These are phyloP conservation scores for Lactifluus echinatus DNA, from an alignment of 768 basidiomycete species.

Conservation along the genomic window DNA sequence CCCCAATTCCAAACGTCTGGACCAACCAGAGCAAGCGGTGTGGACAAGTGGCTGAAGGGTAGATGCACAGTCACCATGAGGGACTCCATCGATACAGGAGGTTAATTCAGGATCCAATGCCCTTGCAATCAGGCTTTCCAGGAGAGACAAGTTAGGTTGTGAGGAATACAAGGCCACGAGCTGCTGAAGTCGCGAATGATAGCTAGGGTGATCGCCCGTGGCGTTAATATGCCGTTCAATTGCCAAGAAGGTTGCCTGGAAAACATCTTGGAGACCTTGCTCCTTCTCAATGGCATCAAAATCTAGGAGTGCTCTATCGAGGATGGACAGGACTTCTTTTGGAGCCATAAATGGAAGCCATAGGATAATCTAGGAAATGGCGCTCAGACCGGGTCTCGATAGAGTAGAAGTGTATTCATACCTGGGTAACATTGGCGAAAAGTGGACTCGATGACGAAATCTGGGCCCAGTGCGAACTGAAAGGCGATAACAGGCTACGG, in stretches of 20 bases:
- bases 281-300: not conserved
- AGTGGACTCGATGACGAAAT: not conserved
- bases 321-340: constrained; percentile 33
- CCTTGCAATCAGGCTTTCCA: constrained; percentile 12
- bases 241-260: constrained; percentile 2
- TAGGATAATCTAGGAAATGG: constrained; percentile 22
- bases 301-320: constrained; percentile 30
- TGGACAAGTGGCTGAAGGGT: constrained; percentile 7
- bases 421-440: not conserved
- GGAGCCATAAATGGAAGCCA: constrained; percentile 53
- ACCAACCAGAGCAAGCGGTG: constrained; percentile 9
- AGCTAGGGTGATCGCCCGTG: not conserved
- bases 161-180: constrained; percentile 9
- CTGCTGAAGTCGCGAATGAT: constrained; percentile 9
- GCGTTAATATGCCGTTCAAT: constrained; percentile 8
- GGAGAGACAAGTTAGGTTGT: not conserved
- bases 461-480: constrained; percentile 15
- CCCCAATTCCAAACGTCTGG: not conserved
- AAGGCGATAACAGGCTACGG: constrained; percentile 11
- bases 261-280: not conserved
- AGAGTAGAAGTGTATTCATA: not conserved
- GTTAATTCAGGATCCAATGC: not conserved
- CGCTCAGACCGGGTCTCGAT: not conserved
- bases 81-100: constrained; percentile 14
- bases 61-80: not conserved